Percentiles rank a stretch among this genome's conserved stretches.
These are phyloP conservation scores for Malassezia psittaci DNA, from an alignment of 1,284 basidiomycete genomes.

Conservation along the genomic window DNA sequence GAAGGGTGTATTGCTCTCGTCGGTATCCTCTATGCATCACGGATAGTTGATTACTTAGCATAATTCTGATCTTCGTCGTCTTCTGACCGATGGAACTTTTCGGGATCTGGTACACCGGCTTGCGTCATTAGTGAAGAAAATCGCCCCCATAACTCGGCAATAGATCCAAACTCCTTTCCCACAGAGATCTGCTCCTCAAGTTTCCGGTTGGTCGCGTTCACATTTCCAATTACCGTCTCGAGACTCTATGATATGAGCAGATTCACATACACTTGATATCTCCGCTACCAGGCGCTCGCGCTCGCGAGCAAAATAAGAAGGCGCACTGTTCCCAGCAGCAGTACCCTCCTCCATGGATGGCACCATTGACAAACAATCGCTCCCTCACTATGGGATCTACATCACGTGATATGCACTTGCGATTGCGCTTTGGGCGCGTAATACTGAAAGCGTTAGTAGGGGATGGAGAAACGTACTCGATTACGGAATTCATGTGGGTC, in stretches of 20 bases:
- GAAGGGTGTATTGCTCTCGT: conserved; percentile 14
- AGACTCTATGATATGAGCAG: conserved; percentile 58
- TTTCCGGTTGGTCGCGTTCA: conserved; percentile 79
- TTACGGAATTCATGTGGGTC: conserved; percentile 35
- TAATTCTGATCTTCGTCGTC: background rate
- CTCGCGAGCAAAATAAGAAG: conserved; percentile 63
- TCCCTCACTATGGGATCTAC: too few relatives aligned
- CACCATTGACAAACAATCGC: background rate
- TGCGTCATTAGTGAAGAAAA: conserved; percentile 65
- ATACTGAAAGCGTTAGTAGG: background rate
- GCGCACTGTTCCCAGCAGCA: background rate
- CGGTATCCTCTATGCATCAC: conserved; percentile 16
- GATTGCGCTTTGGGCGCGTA: background rate
- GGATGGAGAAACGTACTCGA: conserved; percentile 12
- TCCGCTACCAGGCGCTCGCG: conserved; percentile 62
- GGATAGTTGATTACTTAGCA: conserved; percentile 6
- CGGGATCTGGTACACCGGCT: conserved; percentile 23
- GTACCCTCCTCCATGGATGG: background rate
- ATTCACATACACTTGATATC: conserved; percentile 56
- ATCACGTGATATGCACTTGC: too few relatives aligned
- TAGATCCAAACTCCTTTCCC: conserved; percentile 82
- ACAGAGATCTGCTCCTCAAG: conserved; percentile 82
- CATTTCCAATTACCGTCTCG: conserved; percentile 72
- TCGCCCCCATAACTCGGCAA: conserved; percentile 72
- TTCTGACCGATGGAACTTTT: background rate